Conservation (phyloP, 257 asterid species). For the Ilex asprella region DNA sequence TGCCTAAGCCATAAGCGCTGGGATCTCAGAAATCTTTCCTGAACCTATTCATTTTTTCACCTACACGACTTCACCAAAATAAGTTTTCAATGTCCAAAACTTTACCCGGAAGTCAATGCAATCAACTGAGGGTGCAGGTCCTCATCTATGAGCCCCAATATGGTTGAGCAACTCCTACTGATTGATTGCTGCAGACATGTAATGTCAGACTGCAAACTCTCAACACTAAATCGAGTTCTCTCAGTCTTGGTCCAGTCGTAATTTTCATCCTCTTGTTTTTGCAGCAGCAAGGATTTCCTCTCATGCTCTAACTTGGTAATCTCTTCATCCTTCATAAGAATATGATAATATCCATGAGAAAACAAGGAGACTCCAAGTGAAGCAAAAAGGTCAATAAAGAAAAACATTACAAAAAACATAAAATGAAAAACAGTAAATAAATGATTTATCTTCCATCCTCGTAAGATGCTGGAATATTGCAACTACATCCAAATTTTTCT, state of each 20-base stretch:
- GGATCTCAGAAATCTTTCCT: background rate
- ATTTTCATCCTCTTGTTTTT: conserved; percentile 54
- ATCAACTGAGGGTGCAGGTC: conserved; percentile 74
- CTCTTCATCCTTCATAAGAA: conserved; percentile 50
- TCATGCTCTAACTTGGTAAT: conserved; percentile 55
- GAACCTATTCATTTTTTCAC: background rate
- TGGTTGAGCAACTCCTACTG: conserved; percentile 35
- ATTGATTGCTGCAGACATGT: conserved; percentile 58
- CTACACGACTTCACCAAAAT: background rate
- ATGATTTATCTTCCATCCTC: background rate
- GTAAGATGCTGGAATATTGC: background rate
- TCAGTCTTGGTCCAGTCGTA: conserved; percentile 54
- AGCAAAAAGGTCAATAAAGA: background rate
- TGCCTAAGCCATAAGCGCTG: background rate
- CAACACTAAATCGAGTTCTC: conserved; percentile 50
- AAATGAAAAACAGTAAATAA: background rate
- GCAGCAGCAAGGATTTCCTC: conserved; percentile 45
- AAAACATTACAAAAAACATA: background rate
- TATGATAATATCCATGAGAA: background rate
- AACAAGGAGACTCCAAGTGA: background rate
- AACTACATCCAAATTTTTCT: background rate
- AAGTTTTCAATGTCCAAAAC: background rate
- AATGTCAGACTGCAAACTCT: conserved; percentile 50
- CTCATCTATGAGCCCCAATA: conserved; percentile 46
- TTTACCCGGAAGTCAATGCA: conserved; percentile 72